Percentiles rank a stretch among this genome's conserved stretches.
Conservation (phyloP, 2,329 filamentous ascomycete genomes). For the Fusarium abutilonis region DNA sequence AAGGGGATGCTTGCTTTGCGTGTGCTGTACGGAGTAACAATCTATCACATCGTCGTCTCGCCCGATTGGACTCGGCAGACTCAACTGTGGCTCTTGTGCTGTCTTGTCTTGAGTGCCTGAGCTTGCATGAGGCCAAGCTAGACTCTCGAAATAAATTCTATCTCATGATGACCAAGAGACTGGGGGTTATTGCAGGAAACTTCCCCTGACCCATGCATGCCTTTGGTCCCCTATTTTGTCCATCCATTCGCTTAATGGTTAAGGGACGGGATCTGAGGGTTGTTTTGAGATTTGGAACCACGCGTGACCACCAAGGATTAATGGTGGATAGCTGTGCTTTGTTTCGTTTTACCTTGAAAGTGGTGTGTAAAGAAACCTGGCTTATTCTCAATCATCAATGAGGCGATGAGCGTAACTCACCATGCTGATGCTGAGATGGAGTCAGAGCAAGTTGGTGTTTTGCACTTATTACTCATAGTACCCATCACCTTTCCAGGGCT, state of each 20-base stretch:
- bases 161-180: conserved; percentile 18
- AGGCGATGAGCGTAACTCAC: not conserved
- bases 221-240: conserved; percentile 3
- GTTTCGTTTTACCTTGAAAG: conserved; percentile 12
- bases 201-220: conserved; percentile 15
- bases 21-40: not conserved
- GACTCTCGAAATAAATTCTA: conserved; percentile 14
- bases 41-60: conserved; percentile 10
- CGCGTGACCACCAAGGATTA: conserved; percentile 32
- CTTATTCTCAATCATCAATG: not conserved
- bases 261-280: conserved; percentile 5
- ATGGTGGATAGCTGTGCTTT: conserved; percentile 15
- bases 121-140: conserved; percentile 14
- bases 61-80: conserved; percentile 12
- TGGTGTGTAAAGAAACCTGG: not conserved
- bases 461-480: not conserved
- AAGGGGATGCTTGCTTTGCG: conserved; percentile 5
- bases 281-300: conserved; percentile 22
- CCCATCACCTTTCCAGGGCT: not conserved
- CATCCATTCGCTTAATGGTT: conserved; percentile 9
- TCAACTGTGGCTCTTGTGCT: conserved; percentile 3
- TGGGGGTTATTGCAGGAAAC: conserved; percentile 13
- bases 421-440: not conserved
- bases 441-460: not conserved
- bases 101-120: conserved; percentile 15